Evolutionary conservation across 768 basidiomycete genomes (phyloP), one percentile per base, ranked within the genome.

Genomic region (Hypholoma sublateritium): DNA sequence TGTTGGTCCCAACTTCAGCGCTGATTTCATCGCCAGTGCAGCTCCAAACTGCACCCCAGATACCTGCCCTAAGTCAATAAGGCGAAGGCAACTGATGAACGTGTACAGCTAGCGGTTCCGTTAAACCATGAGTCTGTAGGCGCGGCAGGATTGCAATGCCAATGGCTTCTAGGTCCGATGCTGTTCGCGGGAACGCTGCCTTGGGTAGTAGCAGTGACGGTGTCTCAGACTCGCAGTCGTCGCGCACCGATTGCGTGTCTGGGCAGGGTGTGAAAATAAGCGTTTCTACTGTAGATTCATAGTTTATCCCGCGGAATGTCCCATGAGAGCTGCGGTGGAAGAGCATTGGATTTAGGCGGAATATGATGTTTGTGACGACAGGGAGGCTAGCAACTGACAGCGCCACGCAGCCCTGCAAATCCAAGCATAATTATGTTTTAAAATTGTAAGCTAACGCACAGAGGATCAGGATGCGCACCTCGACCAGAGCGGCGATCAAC

Each of bases 301-400:
- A 32, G 28, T 32, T 32, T 32, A 32, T 7, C 28, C 28, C 28
- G 28, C 9, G 28, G 28, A 32, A 32, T 32, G 28, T 32, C 3
- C 28, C 9, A 5, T 32, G 13, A 22, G 24, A n/a, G 22, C 13
- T 47, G 25, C 22, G 7, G 42, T 35, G 43, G 19, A 46, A 43
- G 17, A 41, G 21, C 16, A 5, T n/a, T 0, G 53, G 43, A 28
- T 19, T 37, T 16, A 67, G 52, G 44, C 56, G 63, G 25, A 73
- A 52, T 36, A 68, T 25, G 2, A 70, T 57, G n/a, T 75, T 72
- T 3, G 72, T 62, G 34, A 77, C 65, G 13, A 77, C 70, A 0
- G 77, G 76, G 21, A 77, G 59, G 50, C 74, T 77, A 60, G 72
- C 73, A 8, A 77, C 76, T 25, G 75, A 68, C 1, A 77, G 65